Conservation (phyloP, 2,329 filamentous ascomycete genomes). For the Talaromyces funiculosus region DNA sequence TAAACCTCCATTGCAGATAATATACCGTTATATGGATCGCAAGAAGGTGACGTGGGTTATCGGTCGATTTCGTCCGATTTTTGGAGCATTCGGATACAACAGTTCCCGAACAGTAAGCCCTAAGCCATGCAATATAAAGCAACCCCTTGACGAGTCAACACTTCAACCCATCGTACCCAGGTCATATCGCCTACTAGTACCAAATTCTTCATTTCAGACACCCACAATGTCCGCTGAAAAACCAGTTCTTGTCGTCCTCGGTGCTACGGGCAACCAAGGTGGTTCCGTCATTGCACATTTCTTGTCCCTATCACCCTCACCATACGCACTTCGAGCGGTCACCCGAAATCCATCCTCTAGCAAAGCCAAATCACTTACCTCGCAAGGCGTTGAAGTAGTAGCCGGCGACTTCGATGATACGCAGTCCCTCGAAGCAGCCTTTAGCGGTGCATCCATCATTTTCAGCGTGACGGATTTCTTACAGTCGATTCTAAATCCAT, state of each 20-base stretch:
- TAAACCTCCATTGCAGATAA: too few relatives aligned
- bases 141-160: background rate
- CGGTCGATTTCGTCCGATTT: background rate
- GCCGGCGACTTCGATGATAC: constrained; percentile 25
- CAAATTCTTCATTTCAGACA: background rate
- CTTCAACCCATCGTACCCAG: background rate
- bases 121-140: background rate
- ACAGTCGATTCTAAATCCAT: background rate
- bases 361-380: constrained; percentile 18
- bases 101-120: background rate
- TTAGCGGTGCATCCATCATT: constrained; percentile 45
- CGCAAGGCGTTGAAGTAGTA: constrained; percentile 26
- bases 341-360: constrained; percentile 25
- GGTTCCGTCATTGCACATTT: background rate
- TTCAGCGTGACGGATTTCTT: constrained; percentile 51
- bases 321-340: constrained; percentile 29
- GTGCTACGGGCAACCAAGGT: constrained; percentile 49
- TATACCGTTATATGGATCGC: too few relatives aligned
- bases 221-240: background rate
- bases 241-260: constrained; percentile 47
- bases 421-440: constrained; percentile 24
- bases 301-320: background rate
- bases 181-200: background rate
- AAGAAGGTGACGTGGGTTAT: too few relatives aligned
- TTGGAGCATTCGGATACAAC: background rate